Base-by-base conservation (phyloP, 169 alveolate species). In the Plasmodium falciparum region DNA sequence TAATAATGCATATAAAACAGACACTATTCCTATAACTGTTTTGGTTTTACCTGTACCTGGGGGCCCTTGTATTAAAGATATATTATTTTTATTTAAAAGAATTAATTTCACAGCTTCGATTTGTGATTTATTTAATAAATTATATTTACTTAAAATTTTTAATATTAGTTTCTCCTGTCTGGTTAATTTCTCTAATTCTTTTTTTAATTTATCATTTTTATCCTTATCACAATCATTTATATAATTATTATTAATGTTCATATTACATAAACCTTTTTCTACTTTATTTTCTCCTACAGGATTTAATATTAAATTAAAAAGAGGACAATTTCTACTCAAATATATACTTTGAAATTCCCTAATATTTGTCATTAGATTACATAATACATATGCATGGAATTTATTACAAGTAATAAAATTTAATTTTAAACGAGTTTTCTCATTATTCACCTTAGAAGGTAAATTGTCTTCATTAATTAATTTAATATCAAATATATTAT, bases 31-130 rank as follows among this genome's bases (percentile, higher is more conserved):
- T 29, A 97, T 88, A 50, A 98, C 96, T 0, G 99, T 98, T 69
- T 97, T 96, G 1, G 99, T 98, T 92, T 98, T 98, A 12, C 99
- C 99, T 12, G 99, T 98, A 8, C 99, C 99, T n/a, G 99, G 99
- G 6, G 99, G 99, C 1, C 99, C 99, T 78, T 98, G 99, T 22
- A 98, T 96, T 17, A 98, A 95, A 33, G 98, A 78, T 49, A 78
- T 78, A 45, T 45, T 65, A 78, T 78, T 78, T 69, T 83, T 83
- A 70, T 83, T 83, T 70, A 58, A 62, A 24, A 83, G 71, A 70
- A 83, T 85, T 73, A 83, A 69, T 83, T 83, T 83, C 13, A 83
- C 86, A 20, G 91, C 91, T 29, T 83, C 85, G 15, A 83, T 70
- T 69, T 83, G 91, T 7, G 91, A 83, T 33, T 56, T 74, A 54